Base-by-base conservation (phyloP, 768 basidiomycete genomes). In the Artomyces pyxidatus region DNA sequence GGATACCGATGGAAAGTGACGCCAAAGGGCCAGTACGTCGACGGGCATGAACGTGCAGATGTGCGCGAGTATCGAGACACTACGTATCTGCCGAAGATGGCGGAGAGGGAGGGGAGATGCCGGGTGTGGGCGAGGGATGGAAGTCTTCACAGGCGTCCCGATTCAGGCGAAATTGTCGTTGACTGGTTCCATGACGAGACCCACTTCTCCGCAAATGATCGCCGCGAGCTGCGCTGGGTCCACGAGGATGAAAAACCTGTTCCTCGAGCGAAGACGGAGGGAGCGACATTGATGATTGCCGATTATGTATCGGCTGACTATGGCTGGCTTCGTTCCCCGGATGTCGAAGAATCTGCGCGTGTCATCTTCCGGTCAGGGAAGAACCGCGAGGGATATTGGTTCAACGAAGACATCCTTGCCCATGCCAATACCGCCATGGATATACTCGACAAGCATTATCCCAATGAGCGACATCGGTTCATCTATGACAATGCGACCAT, bases 401-500 rank as follows among this genome's bases (percentile, higher is more conserved):
- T 47, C 0, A 49, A 59, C 29, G 52, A 57, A 6, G 55, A 65
- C 7, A 41, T 65, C 12, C 45, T 63, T 6, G 25, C 19, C 21
- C 63, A 63, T 9, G 54, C 49, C 14, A 37, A 29, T 3, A 17
- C 48, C 5, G 53, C 63, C 1, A 62, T 62, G 28, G 48, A 61
- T 30, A 56, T 72, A 10, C 70, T 71, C 57, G 66, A 73, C 32
- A 45, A 48, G n/a, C 58, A 59, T 6, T 63, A 69, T 56, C 68
- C 69, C 2, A 55, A 59, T 6, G 59, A 58, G 4, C 52, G 60
- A 6, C 58, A 56, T 0, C 49, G 71, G 0, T 72, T 73, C 35
- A 57, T 73, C 23, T 73, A 69, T 55, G 67, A 74, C 58, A 66
- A 71, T 42, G 71, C 71, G 10, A 71, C 71, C 1, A 69, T 68